Percentiles rank a stretch among this genome's conserved stretches.
Conservation (phyloP, 2,329 filamentous ascomycete species). For the Magnaporthiopsis rhizophila region DNA sequence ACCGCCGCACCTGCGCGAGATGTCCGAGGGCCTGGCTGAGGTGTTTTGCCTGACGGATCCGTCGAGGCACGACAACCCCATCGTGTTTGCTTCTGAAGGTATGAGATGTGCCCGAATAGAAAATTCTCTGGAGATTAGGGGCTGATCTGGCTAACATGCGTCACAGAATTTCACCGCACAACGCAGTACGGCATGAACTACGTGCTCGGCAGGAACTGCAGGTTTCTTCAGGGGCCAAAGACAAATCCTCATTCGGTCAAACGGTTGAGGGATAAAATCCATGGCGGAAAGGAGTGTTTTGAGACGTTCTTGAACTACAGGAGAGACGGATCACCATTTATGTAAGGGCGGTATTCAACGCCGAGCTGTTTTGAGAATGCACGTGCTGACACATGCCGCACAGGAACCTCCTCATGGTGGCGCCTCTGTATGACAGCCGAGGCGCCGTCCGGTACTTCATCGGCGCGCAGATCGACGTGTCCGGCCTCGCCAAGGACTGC, state of each 20-base stretch:
- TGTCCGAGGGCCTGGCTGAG: slow-evolving; percentile 68
- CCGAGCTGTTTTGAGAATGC: background rate
- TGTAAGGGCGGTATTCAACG: slow-evolving; percentile 24
- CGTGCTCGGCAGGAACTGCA: slow-evolving; percentile 67
- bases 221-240: slow-evolving; percentile 68
- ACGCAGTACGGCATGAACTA: slow-evolving; percentile 70
- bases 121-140: background rate
- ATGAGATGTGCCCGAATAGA: slow-evolving; percentile 8
- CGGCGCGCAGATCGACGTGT: slow-evolving; percentile 65
- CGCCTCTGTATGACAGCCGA: slow-evolving; percentile 60
- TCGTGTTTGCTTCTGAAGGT: slow-evolving; percentile 72
- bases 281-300: slow-evolving; percentile 58
- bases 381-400: background rate
- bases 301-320: slow-evolving; percentile 73
- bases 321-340: slow-evolving; percentile 68
- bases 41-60: slow-evolving; percentile 73
- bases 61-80: slow-evolving; percentile 64
- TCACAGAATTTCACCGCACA: slow-evolving; percentile 60
- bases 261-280: slow-evolving; percentile 53
- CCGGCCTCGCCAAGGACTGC: slow-evolving; percentile 58
- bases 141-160: background rate
- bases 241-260: slow-evolving; percentile 56
- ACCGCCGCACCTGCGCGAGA: slow-evolving; percentile 53
- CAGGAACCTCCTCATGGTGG: slow-evolving; percentile 62
- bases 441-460: slow-evolving; percentile 61